These are phyloP conservation scores for Capronia americana DNA, from an alignment of 2,329 filamentous ascomycete species.

Conservation along the genomic window DNA sequence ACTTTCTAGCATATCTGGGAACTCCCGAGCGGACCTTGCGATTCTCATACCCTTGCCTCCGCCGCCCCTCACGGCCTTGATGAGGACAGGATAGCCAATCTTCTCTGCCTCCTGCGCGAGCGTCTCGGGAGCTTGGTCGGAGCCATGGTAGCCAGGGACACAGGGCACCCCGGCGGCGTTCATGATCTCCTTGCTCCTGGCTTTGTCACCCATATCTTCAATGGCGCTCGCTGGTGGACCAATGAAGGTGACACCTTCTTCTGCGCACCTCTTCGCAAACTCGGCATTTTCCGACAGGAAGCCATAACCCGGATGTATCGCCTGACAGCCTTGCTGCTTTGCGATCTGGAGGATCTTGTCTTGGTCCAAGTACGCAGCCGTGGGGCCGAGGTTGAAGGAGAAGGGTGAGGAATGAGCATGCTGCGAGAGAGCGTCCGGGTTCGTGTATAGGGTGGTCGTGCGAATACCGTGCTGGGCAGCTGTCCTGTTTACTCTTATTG, in stretches of 20 bases:
- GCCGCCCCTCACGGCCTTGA: conserved; percentile 70
- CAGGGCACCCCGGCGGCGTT: conserved; percentile 91
- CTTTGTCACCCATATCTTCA: conserved; percentile 89
- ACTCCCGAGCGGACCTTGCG: conserved; percentile 63
- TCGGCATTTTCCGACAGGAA: conserved; percentile 83
- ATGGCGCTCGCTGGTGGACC: conserved; percentile 82
- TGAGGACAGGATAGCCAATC: conserved; percentile 69
- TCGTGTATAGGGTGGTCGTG: conserved; percentile 93
- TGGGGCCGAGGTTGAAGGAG: conserved; percentile 80
- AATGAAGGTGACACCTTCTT: conserved; percentile 92
- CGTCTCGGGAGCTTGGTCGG: conserved; percentile 72
- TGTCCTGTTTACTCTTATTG: conserved; percentile 87
- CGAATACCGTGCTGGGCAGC: conserved; percentile 86
- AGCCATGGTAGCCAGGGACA: conserved; percentile 92
- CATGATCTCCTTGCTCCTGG: conserved; percentile 95
- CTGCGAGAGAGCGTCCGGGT: conserved; percentile 84
- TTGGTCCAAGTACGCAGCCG: conserved; percentile 89
- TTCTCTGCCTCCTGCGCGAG: conserved; percentile 74
- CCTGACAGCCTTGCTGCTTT: conserved; percentile 83
- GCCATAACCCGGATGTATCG: conserved; percentile 94
- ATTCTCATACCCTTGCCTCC: conserved; percentile 75
- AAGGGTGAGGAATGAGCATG: conserved; percentile 86
- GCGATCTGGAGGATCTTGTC: conserved; percentile 90
- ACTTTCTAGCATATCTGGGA: conserved; percentile 65
- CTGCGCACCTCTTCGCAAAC: conserved; percentile 86